A percentile compares a stretch with the other conserved stretches of the same genome.
phyloP scores from a whole-genome alignment of 768 basidiomycete genomes.

The Mycena indigotica region DNA sequence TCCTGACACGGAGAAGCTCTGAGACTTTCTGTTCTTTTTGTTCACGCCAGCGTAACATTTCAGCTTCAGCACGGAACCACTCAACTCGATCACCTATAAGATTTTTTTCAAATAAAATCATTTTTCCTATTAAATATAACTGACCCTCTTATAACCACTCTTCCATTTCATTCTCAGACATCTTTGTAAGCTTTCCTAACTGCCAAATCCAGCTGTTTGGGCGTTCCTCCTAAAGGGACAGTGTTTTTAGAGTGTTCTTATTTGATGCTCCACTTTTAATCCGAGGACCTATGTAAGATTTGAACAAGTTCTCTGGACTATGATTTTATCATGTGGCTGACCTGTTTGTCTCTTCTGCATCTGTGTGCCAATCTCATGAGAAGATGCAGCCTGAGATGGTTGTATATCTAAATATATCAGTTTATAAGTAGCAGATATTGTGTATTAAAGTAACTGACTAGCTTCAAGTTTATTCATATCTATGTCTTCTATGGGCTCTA shows the following conservation, averaged over 20 bases:
- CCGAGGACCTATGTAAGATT: not conserved
- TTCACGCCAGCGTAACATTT: conserved; percentile 1
- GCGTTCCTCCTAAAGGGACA: not conserved
- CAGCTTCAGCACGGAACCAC: not conserved
- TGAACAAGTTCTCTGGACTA: not conserved
- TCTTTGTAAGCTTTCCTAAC: not conserved
- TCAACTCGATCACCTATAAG: conserved; percentile 1
- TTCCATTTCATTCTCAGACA: not conserved
- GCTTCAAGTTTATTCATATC: not conserved
- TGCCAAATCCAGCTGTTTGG: not conserved
- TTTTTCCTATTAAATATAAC: not conserved
- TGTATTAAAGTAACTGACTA: not conserved
- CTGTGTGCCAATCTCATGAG: not conserved
- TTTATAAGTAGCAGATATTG: not conserved
- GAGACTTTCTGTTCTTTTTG: not conserved
- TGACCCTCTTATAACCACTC: not conserved
- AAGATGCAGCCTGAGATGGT: too few relatives aligned
- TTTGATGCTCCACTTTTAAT: not conserved
- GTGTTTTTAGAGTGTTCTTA: not conserved
- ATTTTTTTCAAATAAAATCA: not conserved
- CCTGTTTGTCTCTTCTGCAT: not conserved
- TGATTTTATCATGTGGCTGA: not conserved
- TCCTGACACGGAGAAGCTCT: not conserved
- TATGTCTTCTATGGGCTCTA: not conserved
- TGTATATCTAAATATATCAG: not conserved